phyloP scores from a whole-genome alignment of 352 stramenopile species.

The Achlya hypogyna region DNA sequence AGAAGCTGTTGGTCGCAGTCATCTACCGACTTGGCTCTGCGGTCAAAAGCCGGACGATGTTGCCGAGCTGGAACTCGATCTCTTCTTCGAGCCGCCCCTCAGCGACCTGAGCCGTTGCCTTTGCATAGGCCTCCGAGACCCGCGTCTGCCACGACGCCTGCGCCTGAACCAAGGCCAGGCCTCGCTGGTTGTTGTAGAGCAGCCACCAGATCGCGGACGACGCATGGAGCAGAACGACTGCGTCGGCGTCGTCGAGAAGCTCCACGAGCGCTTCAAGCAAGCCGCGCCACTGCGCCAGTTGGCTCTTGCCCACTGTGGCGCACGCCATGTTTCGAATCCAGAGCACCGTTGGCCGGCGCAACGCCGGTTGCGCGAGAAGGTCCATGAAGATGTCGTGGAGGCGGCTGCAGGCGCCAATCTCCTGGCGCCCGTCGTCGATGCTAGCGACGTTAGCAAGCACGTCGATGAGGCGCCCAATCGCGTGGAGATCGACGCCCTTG shows the following conservation, averaged over 20 bases:
- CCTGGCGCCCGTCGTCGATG: not conserved
- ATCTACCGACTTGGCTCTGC: too few species aligned
- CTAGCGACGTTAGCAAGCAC: constrained; percentile 2
- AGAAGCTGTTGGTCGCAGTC: too few species aligned
- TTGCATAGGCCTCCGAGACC: not conserved
- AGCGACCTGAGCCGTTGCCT: not conserved
- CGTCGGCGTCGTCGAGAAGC: not conserved
- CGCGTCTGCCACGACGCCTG: not conserved
- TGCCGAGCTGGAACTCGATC: not conserved
- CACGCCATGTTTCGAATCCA: not conserved
- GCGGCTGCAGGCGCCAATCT: not conserved
- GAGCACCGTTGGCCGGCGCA: not conserved
- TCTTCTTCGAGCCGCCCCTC: too few species aligned
- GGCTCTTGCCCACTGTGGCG: not conserved
- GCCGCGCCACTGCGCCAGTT: not conserved
- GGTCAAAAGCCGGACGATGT: not conserved
- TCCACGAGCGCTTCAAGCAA: not conserved
- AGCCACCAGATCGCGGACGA: not conserved
- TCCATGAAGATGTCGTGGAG: not conserved
- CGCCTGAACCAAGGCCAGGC: not conserved
- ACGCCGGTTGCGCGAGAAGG: not conserved
- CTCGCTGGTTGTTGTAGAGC: constrained; percentile 11
- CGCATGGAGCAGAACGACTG: not conserved
- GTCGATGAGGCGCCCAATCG: not conserved
- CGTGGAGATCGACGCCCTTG: not conserved